Base-by-base conservation (phyloP, 164 flowering plant species). In the Litsea cubeba region DNA sequence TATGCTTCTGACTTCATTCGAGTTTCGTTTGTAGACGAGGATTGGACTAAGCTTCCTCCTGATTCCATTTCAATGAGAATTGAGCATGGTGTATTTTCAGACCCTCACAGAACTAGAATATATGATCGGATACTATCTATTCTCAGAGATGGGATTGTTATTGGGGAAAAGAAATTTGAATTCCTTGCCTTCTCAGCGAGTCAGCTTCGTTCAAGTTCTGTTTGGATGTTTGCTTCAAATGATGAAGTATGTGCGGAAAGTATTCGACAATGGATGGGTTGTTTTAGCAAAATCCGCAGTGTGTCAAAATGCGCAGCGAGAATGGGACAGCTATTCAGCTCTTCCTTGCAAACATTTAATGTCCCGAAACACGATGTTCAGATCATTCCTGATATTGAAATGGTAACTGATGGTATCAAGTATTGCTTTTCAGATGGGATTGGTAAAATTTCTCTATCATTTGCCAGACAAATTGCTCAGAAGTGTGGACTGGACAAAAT, bases 171-270 rank as follows among this genome's bases (percentile, higher is more conserved):
- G 76, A 87, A 76, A 72, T 96, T 88, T 76, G 84, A 92, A 77
- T 96, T 96, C 75, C 80, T 96, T 76, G 99, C 98, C 30, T 96
- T 96, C 86, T 96, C 99, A 17, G 98, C 99, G 0, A 94, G 99
- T 79, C 99, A 96, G 74, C 87, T 96, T 18, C 94, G 97, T 15
- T 87, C 91, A 26, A 91, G 80, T 82, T 86, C 98, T n/a, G 90
- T 90, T 60, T 96, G 99, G 99, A 92, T 96, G 97, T 96, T 96
- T 90, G 94, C 99, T 79, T 92, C 99, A 8, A 96, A 91, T 79
- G 85, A 85, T 1, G 71, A 77, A 28, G 81, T 96, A 50, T 89
- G 51, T 70, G 92, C 91, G 40, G 92, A 88, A 65, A 86, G 84
- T 60, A 87, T 95, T 24, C 82, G 98, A 81, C 83, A 89, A 51